Percentiles rank a stretch among this genome's conserved stretches.
phyloP scores from a whole-genome alignment of 2,329 filamentous ascomycete genomes.

The Penicillium sp. region DNA sequence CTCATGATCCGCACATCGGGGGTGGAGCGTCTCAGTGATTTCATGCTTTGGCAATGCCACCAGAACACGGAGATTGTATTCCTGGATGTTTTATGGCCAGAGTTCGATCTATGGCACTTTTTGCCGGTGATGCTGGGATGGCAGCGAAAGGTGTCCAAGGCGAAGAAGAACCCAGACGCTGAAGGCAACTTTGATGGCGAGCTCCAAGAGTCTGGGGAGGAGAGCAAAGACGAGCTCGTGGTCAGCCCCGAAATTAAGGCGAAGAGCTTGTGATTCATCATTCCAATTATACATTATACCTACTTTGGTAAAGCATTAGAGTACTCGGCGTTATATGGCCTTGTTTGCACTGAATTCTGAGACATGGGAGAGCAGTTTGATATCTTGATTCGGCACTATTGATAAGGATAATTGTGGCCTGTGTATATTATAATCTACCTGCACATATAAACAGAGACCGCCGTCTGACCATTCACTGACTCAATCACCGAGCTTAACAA shows the following conservation, averaged over 20 bases:
- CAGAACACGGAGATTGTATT: slow-evolving; percentile 92
- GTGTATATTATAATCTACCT: slow-evolving; percentile 6
- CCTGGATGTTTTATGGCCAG: slow-evolving; percentile 89
- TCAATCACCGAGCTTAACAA: neutral
- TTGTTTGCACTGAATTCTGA: neutral
- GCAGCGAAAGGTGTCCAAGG: slow-evolving; percentile 70
- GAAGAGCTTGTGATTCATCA: slow-evolving; percentile 35
- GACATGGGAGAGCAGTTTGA: slow-evolving; percentile 6
- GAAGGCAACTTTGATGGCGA: slow-evolving; percentile 64
- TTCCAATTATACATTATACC: slow-evolving; percentile 19
- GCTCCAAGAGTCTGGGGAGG: slow-evolving; percentile 32
- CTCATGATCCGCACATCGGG: slow-evolving; percentile 91
- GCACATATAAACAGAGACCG: neutral
- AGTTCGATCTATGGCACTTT: slow-evolving; percentile 93
- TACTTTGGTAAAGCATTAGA: slow-evolving; percentile 11
- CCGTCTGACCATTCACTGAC: neutral
- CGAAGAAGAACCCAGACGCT: slow-evolving; percentile 64
- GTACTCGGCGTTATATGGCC: slow-evolving; percentile 7
- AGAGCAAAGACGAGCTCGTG: slow-evolving; percentile 28
- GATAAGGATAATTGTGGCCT: neutral
- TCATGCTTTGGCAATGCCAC: slow-evolving; percentile 99
- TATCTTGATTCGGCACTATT: neutral
- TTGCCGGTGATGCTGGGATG: slow-evolving; percentile 91
- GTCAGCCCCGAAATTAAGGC: slow-evolving; percentile 31
- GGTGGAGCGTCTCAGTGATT: slow-evolving; percentile 90